phyloP scores from a whole-genome alignment of 1,139 yeast genomes.

The Geotrichum phurueaensis region DNA sequence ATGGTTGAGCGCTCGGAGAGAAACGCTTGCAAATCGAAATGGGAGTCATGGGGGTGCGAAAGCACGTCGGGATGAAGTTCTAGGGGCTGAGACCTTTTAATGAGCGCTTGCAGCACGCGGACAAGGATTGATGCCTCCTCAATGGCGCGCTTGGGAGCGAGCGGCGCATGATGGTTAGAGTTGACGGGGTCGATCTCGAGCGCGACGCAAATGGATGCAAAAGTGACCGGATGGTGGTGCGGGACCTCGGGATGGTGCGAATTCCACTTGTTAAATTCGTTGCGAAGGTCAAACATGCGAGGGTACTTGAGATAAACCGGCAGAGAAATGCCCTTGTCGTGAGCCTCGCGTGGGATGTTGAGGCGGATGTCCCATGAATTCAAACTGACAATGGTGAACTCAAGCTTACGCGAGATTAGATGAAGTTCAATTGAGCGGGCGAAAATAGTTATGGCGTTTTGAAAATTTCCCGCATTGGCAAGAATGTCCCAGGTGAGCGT shows the following conservation, averaged over 20 bases:
- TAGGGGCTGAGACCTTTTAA: slow-evolving; percentile 49
- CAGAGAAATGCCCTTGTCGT: slow-evolving; percentile 64
- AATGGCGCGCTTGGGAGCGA: slow-evolving; percentile 36
- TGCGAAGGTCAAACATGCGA: slow-evolving; percentile 65
- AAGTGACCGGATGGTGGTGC: slow-evolving; percentile 46
- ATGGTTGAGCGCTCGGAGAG: slow-evolving; percentile 69
- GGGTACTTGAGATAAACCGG: slow-evolving; percentile 77
- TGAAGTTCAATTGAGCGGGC: slow-evolving; percentile 47
- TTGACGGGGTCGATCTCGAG: slow-evolving; percentile 46
- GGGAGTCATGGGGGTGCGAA: slow-evolving; percentile 67
- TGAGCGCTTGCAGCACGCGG: slow-evolving; percentile 46
- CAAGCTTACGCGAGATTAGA: slow-evolving; percentile 42
- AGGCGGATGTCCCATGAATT: slow-evolving; percentile 68
- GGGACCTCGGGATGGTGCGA: slow-evolving; percentile 56
- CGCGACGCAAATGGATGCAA: slow-evolving; percentile 52
- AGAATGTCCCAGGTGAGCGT: slow-evolving; percentile 61
- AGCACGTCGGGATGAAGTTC: slow-evolving; percentile 53
- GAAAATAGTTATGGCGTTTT: slow-evolving; percentile 53
- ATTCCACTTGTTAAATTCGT: slow-evolving; percentile 71
- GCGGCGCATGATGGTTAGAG: slow-evolving; percentile 23
- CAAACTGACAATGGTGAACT: slow-evolving; percentile 62
- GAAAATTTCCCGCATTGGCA: slow-evolving; percentile 44
- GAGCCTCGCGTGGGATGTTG: slow-evolving; percentile 72
- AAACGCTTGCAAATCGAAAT: slow-evolving; percentile 64
- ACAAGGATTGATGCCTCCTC: slow-evolving; percentile 42